phyloP scores from a whole-genome alignment of 2,329 filamentous ascomycete species.

The Venturia effusa region DNA sequence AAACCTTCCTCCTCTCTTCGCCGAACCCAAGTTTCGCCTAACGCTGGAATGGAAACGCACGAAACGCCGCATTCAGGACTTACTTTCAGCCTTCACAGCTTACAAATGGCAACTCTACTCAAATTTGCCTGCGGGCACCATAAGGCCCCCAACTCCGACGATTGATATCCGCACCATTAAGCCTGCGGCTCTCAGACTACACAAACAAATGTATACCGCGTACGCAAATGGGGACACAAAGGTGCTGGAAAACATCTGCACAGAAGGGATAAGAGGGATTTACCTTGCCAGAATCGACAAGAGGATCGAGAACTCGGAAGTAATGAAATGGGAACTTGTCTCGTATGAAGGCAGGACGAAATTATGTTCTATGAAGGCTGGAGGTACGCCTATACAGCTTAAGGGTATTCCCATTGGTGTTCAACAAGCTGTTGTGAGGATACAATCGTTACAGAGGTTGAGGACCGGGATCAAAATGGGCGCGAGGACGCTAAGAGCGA shows the following conservation, averaged over 20 bases:
- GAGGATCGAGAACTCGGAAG: neutral
- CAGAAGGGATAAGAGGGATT: neutral
- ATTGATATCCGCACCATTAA: neutral
- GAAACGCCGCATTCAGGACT: neutral
- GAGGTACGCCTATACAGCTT: neutral
- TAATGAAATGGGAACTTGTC: neutral
- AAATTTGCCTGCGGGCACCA: neutral
- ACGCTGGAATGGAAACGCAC: neutral
- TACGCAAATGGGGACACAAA: neutral
- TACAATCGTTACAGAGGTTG: neutral
- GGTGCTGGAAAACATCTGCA: neutral
- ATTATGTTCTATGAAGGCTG: neutral
- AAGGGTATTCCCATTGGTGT: neutral
- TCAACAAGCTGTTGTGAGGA: conserved; percentile 4
- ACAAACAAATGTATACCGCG: conserved; percentile 5
- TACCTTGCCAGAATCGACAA: neutral
- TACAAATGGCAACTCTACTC: neutral
- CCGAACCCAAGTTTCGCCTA: neutral
- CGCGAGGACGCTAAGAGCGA: neutral
- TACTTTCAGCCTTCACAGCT: neutral
- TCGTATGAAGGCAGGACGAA: neutral
- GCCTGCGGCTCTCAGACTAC: conserved; percentile 1
- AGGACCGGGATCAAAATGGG: neutral
- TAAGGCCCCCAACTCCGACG: neutral
- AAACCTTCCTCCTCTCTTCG: conserved; percentile 1